Conservation (phyloP, 2,329 filamentous ascomycete species). For the Pseudopyrenochaeta lycopersici region DNA sequence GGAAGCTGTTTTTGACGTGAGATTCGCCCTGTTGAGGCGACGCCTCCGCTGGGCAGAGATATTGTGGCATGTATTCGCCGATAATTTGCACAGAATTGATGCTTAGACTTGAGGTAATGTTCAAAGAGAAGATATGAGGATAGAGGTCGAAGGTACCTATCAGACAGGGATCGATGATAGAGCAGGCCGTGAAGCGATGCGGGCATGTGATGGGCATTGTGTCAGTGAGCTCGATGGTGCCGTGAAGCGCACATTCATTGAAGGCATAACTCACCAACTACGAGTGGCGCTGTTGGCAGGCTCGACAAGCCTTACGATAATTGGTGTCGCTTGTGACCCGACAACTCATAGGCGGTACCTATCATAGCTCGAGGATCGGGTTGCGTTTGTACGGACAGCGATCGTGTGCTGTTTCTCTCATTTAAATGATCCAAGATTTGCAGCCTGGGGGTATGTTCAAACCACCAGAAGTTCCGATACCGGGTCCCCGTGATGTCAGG, state of each 20-base stretch:
- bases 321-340: slow-evolving; percentile 44
- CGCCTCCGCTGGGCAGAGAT: slow-evolving; percentile 5
- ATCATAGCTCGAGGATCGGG: slow-evolving; percentile 6
- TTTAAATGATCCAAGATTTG: no score
- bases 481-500: no score
- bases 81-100: neutral
- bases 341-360: slow-evolving; percentile 28
- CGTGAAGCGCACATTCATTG: slow-evolving; percentile 19
- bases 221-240: slow-evolving; percentile 3
- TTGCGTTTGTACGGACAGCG: slow-evolving; percentile 4
- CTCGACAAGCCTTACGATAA: slow-evolving; percentile 4
- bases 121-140: slow-evolving; percentile 2
- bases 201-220: neutral
- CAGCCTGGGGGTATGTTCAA: no score
- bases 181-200: slow-evolving; percentile 15
- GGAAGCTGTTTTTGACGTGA: neutral
- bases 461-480: no score
- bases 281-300: slow-evolving; percentile 1
- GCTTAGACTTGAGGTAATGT: neutral
- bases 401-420: no score
- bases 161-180: neutral
- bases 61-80: slow-evolving; percentile 21
- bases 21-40: slow-evolving; percentile 2
- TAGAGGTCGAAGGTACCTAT: slow-evolving; percentile 2
- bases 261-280: no score